Evolutionary conservation across 257 asterid species (phyloP), one percentile per base, ranked within the genome.

Genomic region (Thymus mandschuricus): DNA sequence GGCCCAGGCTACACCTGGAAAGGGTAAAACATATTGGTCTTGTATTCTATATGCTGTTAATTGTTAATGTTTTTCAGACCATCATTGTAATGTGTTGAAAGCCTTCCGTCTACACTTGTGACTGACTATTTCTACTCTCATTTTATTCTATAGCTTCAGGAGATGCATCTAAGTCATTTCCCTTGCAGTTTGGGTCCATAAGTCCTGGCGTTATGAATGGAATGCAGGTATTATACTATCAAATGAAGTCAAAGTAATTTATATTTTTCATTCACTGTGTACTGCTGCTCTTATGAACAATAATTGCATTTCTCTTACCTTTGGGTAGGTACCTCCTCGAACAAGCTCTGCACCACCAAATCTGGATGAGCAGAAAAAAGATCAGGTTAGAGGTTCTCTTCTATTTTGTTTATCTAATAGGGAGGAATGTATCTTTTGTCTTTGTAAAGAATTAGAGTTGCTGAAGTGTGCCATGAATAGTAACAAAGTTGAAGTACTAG

Each of bases 331-430:
- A 62, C 98, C 98, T 59, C 91, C 98, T 44, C 86, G 98, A 71
- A 91, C 97, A 78, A 91, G 93, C 86, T 91, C 97, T 38, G 97
- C 96, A 69, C 96, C 97, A 38, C 96, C 98, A 8, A 90, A 84
- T 81, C 74, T 93, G 86, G 98, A 86, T 74, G 98, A 93, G 83
- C 98, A 93, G 85, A 91, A 84, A 78, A 87, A 85, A 66, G 88
- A 84, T 44, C 97, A 89, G 96, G 97, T 89, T 73, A 76, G 85
- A 60, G 51, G 28, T 67, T 65, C 38, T 65, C 44, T 41, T 60
- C 6, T 62, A 10, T 58, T 54, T 52, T 58, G 41, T 65, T 66
- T 61, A 62, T 38, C 46, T 10, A 49, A 43, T 69, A 40, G n/a
- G 48, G 30, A 48, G 38, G 68, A 43, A 62, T 38, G 56, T 56